Base-by-base conservation (phyloP, 1,139 yeast genomes). In the Lodderomyces elongisporus region DNA sequence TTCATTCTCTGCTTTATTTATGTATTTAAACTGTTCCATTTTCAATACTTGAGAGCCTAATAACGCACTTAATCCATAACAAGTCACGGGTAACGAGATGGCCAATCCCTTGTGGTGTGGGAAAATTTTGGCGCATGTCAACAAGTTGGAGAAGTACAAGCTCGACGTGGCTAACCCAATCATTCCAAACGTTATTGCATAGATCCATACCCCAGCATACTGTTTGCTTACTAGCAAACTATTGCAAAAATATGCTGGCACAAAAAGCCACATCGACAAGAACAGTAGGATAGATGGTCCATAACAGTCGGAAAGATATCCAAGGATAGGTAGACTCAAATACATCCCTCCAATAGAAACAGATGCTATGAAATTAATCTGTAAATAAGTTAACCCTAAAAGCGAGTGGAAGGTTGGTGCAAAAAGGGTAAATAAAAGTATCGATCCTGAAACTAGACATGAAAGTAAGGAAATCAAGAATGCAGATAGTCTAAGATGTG, bases 161-260 rank as follows among this genome's bases (percentile, higher is more conserved):
- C 94, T 69, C 4, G 94, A 80, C 0, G 96, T 85, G 8, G 93
- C 93, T 39, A 79, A 61, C 0, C 96, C 96, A 38, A 88, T 76
- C 33, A 69, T 47, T 38, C 65, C 60, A 38, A 79, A 67, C 3
- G 77, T 51, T 0, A 48, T 31, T 18, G 63, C 48, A 35, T 57
- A 55, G 18, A 55, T 51, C 22, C 47, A 46, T 13, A 58, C 45
- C 16, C 28, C 17, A 6, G 29, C 12, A 18, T 17, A 17, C 14
- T 25, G 13, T 3, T 8, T 13, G 4, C 14, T 10, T 2, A 47
- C 43, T 17, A 52, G 36, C 13, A 36, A 39, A 20, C 47, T 52
- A 39, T 62, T 79, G 25, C 74, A 49, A 14, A 70, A 55, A 55
- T 89, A 89, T 14, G 89, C 80, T 0, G 95, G 88, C n/a, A 77